A percentile compares a stretch with the other conserved stretches of the same genome.
Conservation (phyloP, 73 alveolate species). For the Paramecium biaurelia region DNA sequence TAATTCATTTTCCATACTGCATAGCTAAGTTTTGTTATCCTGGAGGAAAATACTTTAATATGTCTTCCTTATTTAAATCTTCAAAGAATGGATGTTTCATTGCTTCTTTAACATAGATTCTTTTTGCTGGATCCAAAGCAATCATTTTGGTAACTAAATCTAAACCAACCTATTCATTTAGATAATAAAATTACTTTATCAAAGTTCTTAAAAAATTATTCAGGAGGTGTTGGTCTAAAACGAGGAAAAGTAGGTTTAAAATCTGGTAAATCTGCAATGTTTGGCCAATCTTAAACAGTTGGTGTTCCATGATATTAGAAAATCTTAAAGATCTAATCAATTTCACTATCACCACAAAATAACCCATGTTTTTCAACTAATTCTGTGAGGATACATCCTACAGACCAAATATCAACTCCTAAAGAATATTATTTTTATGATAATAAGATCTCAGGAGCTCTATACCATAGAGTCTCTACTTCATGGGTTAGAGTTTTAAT, state of each 20-base stretch:
- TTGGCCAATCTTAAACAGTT: slow-evolving; percentile 72
- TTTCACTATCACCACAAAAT: slow-evolving; percentile 94
- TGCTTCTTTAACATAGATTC: slow-evolving; percentile 91
- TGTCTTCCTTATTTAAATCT: slow-evolving; percentile 72
- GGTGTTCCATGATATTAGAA: slow-evolving; percentile 93
- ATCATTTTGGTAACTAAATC: slow-evolving; percentile 85
- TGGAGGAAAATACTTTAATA: slow-evolving; percentile 49
- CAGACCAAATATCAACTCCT: slow-evolving; percentile 97
- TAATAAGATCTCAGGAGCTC: slow-evolving; percentile 94
- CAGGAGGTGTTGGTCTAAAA: slow-evolving; percentile 73
- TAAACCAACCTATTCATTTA: slow-evolving; percentile 68
- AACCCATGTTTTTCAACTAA: slow-evolving; percentile 89
- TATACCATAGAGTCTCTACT: slow-evolving; percentile 95
- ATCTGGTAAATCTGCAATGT: slow-evolving; percentile 76
- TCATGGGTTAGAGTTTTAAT: slow-evolving; percentile 88
- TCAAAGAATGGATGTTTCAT: slow-evolving; percentile 92
- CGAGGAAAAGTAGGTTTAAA: slow-evolving; percentile 83
- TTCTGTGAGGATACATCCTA: slow-evolving; percentile 98
- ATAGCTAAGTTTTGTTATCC: not conserved
- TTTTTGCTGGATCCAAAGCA: slow-evolving; percentile 89
- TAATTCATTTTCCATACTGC: not conserved
- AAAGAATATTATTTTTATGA: slow-evolving; percentile 81
- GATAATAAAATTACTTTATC: slow-evolving; percentile 47
- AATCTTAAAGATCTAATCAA: slow-evolving; percentile 84
- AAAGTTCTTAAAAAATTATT: slow-evolving; percentile 67